Conservation (phyloP, 2,329 filamentous ascomycete species). For the Didymellaceae sp. region DNA sequence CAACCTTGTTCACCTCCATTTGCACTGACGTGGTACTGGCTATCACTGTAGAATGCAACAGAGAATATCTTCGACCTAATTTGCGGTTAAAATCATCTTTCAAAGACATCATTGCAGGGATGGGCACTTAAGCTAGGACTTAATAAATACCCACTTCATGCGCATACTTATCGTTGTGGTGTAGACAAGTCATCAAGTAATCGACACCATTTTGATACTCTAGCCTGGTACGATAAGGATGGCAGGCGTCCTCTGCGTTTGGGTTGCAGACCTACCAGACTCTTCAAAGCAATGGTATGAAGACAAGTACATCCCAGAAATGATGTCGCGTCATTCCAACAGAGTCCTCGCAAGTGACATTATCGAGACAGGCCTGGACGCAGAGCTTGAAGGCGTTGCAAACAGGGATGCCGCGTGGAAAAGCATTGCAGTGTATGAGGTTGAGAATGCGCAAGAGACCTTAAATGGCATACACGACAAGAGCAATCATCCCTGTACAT, state of each 20-base stretch:
- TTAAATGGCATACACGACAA: background rate
- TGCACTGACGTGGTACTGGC: no score
- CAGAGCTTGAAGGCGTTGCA: background rate
- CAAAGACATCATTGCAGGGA: no score
- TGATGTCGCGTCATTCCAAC: conserved; percentile 2
- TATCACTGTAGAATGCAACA: no score
- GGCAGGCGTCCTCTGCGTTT: conserved; percentile 25
- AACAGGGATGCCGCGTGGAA: conserved; percentile 8
- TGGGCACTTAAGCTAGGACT: background rate
- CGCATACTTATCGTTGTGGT: background rate
- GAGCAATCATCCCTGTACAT: background rate
- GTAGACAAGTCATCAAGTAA: no score
- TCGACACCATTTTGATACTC: background rate
- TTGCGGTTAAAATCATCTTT: no score
- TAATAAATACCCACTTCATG: background rate
- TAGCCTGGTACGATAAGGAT: conserved; percentile 3
- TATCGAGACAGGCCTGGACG: conserved; percentile 3
- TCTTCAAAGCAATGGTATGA: conserved; percentile 23
- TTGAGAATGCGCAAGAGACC: background rate
- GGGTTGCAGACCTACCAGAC: conserved; percentile 23
- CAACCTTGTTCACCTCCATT: no score
- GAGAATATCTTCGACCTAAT: no score
- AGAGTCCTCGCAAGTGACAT: conserved; percentile 10
- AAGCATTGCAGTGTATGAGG: conserved; percentile 7
- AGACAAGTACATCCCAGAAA: conserved; percentile 19